Evolutionary conservation across 371 early-diverging fungal species (phyloP).

Genomic region (Mucor ambiguus): DNA sequence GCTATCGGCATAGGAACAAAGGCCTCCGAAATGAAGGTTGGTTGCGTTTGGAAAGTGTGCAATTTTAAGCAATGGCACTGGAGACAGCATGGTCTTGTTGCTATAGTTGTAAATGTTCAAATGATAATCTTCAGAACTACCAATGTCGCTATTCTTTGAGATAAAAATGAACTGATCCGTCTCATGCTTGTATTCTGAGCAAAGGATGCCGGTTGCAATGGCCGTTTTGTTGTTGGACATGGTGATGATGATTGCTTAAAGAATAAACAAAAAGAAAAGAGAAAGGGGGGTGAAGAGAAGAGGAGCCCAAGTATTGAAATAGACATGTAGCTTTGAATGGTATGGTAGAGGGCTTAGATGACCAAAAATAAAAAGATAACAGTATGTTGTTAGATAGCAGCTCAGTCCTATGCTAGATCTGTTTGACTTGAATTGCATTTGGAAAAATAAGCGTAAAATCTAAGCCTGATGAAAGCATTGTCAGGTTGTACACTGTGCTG

Average conservation of each 20-base stretch:
- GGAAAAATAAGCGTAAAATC: not conserved
- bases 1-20: slow-evolving; percentile 12
- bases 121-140: not conserved
- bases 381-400: not conserved
- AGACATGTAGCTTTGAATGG: not conserved
- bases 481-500: not conserved
- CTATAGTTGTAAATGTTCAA: not conserved
- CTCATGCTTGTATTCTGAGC: not conserved
- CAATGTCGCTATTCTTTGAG: not conserved
- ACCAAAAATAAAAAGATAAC: not conserved
- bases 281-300: not conserved
- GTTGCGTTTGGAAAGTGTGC: not conserved
- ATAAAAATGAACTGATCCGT: not conserved
- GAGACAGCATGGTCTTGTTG: slow-evolving; percentile 1
- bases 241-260: not conserved
- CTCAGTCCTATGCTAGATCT: not conserved
- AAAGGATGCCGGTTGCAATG: not conserved
- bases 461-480: not conserved
- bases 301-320: not conserved
- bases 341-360: slow-evolving; percentile 1
- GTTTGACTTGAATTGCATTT: not conserved
- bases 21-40: not conserved
- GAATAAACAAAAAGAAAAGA: not conserved
- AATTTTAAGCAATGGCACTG: not conserved
- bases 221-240: not conserved